These are phyloP conservation scores for Cyclocybe aegerita DNA, from an alignment of 768 basidiomycete species.

Conservation along the genomic window DNA sequence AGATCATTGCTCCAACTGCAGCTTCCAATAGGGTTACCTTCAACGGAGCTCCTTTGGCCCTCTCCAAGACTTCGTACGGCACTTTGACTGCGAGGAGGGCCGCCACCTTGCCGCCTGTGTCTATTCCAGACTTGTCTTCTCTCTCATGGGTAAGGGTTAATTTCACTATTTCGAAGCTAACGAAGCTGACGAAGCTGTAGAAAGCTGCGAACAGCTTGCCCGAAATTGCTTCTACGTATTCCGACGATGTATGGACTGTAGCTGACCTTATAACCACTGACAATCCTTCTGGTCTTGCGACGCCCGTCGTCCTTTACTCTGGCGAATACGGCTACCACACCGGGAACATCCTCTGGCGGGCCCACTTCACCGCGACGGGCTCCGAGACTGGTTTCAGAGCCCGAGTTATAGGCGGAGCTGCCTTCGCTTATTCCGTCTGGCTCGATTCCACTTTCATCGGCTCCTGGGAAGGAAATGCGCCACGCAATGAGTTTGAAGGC, in stretches of 20 bases:
- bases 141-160: conserved; percentile 34
- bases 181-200: conserved; percentile 16
- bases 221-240: conserved; percentile 38
- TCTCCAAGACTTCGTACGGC: conserved; percentile 40
- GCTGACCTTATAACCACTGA: conserved; percentile 40
- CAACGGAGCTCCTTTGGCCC: conserved; percentile 34
- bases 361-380: conserved; percentile 47
- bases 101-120: conserved; percentile 31
- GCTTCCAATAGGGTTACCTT: conserved; percentile 40
- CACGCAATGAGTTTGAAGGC: conserved; percentile 28
- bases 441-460: conserved; percentile 47
- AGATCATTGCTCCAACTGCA: conserved; percentile 45
- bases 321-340: conserved; percentile 54
- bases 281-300: conserved; percentile 36
- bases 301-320: conserved; percentile 43
- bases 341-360: conserved; percentile 52
- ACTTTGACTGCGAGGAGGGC: conserved; percentile 33
- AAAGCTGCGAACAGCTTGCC: conserved; percentile 43
- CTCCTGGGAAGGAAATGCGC: conserved; percentile 42
- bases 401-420: conserved; percentile 41
- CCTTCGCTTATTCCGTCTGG: conserved; percentile 52
- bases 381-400: conserved; percentile 41
- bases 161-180: background rate
- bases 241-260: conserved; percentile 41
- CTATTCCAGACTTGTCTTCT: conserved; percentile 31